Evolutionary conservation across 306 rosid genomes (phyloP), one percentile per base, ranked within the genome.

Genomic region (Lablab purpureus): DNA sequence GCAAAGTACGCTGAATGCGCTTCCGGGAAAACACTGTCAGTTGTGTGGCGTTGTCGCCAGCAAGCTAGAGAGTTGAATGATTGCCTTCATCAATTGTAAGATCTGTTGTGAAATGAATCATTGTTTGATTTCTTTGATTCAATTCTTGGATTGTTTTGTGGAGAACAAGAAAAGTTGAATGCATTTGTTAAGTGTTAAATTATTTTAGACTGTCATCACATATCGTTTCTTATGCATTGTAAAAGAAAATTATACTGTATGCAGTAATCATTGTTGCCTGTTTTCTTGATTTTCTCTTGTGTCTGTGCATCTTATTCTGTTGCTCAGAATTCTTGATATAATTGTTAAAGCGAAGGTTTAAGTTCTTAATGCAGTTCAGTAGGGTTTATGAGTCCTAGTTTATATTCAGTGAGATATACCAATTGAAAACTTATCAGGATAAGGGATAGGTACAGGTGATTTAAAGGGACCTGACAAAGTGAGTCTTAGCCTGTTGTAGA

Each of bases 1-100:
- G 76, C 83, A 5, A 95, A 86, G 81, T 95, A 91, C 76, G 99
- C 99, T 40, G 86, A 95, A 71, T 95, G 99, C 47, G 93, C 98
- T 40, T 34, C 69, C 0, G 99, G 98, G 47, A 93, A 86, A 89
- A 90, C 99, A 11, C 5, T 95, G 17, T 91, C 98, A 3, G 98
- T 95, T 81, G 94, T 91, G 52, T 91, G 97, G 94, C 69, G 73
- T 21, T 95, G 99, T 84, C 96, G 97, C 21, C 41, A 71, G 49
- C 92, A 89, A 90, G 97, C 96, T 55, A 85, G 90, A 59, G 93
- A 89, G 70, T 87, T 95, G 90, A 95, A 95, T 83, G 63, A 46
- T 40, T 95, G 99, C 75, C 98, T 95, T 80, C 99, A 87, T 81
- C 90, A 81, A 78, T 93, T 65, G 99, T 95, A 84, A 90, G 92